Evolutionary conservation across 768 basidiomycete genomes (phyloP), one percentile per base, ranked within the genome.

Genomic region (Mycena alexandri): DNA sequence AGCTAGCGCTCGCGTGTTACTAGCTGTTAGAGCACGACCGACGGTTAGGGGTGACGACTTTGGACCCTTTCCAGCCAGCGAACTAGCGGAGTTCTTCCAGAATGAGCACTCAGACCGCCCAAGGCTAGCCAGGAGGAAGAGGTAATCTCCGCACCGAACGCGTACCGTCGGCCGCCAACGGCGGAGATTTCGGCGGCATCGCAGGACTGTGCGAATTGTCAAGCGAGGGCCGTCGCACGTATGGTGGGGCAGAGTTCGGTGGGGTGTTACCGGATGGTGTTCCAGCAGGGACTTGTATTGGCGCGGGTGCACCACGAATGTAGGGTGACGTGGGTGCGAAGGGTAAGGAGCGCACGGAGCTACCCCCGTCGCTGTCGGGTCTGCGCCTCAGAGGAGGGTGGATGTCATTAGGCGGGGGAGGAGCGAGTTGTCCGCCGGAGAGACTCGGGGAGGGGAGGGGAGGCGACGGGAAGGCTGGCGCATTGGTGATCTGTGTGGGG

Each of bases 291-390:
- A 63, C 52, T 14, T 36, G 43, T 17, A 52, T 59, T n/a, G 67
- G 61, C 24, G 68, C 50, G 25, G 68, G 56, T 3, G 59, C 17
- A n/a, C 29, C 63, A 47, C 66, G 66, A 7, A 29, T 59, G 33
- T 71, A 71, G 13, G 60, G 54, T 34, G 70, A 66, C 2, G 63
- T 62, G 11, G 70, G 70, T 9, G 70, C 65, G 17, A 63, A n/a
- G 22, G 69, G 70, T 42, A 68, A 48, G 19, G 70, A 65, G 36
- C 66, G 66, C 10, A 65, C 42, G 19, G 70, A 71, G 19, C 59
- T 41, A 14, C 64, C 57, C 2, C 51, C 66, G n/a, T 47, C 50
- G 25, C 67, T 68, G 21, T 10, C 42, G 9, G 21, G 34, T 24
- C 61, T 56, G 10, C 33, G 51, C 29, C 57, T 21, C 33, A 46